Evolutionary conservation across 1,284 basidiomycete species (phyloP).

Genomic region (Cutaneotrichosporon cavernicola): DNA sequence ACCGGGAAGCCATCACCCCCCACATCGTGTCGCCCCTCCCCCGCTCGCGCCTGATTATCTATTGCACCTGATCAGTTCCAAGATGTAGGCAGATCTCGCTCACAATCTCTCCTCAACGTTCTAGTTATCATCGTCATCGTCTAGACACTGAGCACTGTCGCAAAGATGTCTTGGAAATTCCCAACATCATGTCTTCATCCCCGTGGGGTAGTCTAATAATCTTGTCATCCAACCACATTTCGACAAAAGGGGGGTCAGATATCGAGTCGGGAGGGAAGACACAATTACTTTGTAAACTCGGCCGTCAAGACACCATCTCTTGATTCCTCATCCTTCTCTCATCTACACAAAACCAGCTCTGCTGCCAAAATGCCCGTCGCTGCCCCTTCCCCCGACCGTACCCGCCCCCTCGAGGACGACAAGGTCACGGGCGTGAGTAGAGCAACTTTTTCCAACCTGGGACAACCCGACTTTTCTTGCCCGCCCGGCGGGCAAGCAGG

Average conservation of each 20-base stretch:
- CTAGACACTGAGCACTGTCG: too few relatives aligned
- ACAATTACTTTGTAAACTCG: neutral
- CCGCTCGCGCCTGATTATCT: neutral
- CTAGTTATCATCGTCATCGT: too few relatives aligned
- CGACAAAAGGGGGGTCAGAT: neutral
- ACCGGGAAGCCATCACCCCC: neutral
- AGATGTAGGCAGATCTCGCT: neutral
- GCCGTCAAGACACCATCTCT: neutral
- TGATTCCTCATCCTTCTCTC: neutral
- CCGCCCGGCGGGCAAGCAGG: neutral
- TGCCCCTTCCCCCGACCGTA: constrained; percentile 44
- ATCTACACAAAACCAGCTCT: constrained; percentile 13
- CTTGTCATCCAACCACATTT: neutral
- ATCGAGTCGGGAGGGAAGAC: neutral
- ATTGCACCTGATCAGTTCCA: neutral
- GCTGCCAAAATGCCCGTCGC: constrained; percentile 34
- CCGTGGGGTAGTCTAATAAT: neutral
- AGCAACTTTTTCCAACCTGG: neutral
- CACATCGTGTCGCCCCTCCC: too few relatives aligned
- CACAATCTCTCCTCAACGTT: neutral
- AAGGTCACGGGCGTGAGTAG: constrained; percentile 49
- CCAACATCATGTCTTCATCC: neutral
- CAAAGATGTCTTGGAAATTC: neutral
- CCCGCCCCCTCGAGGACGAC: constrained; percentile 45
- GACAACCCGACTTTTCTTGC: neutral